Conservation (phyloP, 768 basidiomycete genomes). For the Saitozyma podzolica region DNA sequence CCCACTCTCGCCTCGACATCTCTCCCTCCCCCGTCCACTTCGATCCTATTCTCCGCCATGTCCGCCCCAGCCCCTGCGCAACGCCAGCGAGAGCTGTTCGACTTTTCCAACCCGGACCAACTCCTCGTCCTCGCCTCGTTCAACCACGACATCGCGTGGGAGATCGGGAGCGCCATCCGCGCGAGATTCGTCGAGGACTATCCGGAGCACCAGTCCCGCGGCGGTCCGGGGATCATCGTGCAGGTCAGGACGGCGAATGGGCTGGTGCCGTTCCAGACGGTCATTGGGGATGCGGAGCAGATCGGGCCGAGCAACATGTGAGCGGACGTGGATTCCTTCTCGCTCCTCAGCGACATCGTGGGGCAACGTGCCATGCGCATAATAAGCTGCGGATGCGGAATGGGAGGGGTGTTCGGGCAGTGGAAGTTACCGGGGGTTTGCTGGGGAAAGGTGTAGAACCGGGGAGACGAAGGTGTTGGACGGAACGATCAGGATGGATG, state of each 20-base stretch:
- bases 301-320: conserved; percentile 24
- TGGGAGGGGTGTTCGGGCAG: too few species aligned
- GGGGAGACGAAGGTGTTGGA: background rate
- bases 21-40: too few species aligned
- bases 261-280: conserved; percentile 14
- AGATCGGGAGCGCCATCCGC: conserved; percentile 17
- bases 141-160: conserved; percentile 15
- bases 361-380: too few species aligned
- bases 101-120: conserved; percentile 6
- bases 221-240: conserved; percentile 15
- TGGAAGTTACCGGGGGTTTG: too few species aligned
- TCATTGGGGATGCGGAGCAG: conserved; percentile 21
- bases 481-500: too few species aligned
- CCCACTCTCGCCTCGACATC: too few species aligned
- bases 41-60: too few species aligned
- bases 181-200: conserved; percentile 13
- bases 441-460: background rate
- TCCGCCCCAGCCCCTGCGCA: background rate
- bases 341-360: background rate
- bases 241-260: conserved; percentile 18
- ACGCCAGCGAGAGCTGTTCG: background rate
- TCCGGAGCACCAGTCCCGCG: background rate
- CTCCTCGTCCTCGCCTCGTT: conserved; percentile 10
- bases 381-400: too few species aligned
- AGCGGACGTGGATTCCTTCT: background rate